Evolutionary conservation across 2,329 filamentous ascomycete species (phyloP).

Genomic region (Lachnum nothofagi): DNA sequence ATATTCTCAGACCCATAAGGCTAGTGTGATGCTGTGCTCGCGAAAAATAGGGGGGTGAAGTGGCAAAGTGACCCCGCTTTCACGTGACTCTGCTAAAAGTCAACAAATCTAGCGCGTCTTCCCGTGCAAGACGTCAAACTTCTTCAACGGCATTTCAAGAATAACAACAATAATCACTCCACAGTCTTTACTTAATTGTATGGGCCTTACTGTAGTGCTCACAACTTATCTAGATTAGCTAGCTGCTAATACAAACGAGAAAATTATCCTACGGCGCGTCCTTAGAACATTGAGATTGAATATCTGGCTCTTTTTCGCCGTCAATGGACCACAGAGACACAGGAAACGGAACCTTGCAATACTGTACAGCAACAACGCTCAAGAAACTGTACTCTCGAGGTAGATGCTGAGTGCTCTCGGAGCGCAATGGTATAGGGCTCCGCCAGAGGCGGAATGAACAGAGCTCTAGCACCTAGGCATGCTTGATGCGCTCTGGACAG

Average conservation of each 20-base stretch:
- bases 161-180: too few species aligned
- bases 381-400: not conserved
- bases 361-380: not conserved
- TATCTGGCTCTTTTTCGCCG: slow-evolving; percentile 78
- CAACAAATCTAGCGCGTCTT: too few species aligned
- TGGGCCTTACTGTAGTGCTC: too few species aligned
- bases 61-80: too few species aligned
- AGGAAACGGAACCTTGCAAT: not conserved
- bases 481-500: slow-evolving; percentile 85
- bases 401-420: slow-evolving; percentile 71
- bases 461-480: slow-evolving; percentile 71
- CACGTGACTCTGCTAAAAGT: too few species aligned
- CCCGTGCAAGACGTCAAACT: too few species aligned
- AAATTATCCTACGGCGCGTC: slow-evolving; percentile 70
- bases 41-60: too few species aligned
- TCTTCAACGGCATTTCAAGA: too few species aligned
- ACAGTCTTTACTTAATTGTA: too few species aligned
- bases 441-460: slow-evolving; percentile 90
- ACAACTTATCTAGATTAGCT: too few species aligned
- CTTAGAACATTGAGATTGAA: slow-evolving; percentile 66
- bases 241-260: slow-evolving; percentile 4
- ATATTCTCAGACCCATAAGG: too few species aligned
- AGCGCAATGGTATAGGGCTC: slow-evolving; percentile 76
- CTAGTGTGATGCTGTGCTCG: too few species aligned
- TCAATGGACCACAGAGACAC: slow-evolving; percentile 54